phyloP scores from a whole-genome alignment of 192 early-diverging fungal genomes.

The Phlyctochytrium planicorne region DNA sequence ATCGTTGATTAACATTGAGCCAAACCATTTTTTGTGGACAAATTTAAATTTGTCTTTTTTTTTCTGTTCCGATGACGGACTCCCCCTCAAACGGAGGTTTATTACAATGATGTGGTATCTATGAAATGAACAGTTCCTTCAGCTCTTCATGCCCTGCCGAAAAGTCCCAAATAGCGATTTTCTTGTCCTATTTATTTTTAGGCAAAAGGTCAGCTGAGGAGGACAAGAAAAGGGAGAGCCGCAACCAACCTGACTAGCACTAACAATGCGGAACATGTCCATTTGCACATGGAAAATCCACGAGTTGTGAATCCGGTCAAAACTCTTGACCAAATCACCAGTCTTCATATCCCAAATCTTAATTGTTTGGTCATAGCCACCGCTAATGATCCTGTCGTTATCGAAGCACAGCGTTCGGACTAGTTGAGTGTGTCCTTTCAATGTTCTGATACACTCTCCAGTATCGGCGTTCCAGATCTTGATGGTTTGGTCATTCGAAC shows the following conservation, averaged over 20 bases:
- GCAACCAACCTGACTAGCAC: slow-evolving; percentile 63
- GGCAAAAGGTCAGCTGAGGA: neutral
- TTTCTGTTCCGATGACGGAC: too few species aligned
- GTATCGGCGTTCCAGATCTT: slow-evolving; percentile 44
- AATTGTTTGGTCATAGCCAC: slow-evolving; percentile 91
- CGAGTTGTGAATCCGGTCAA: slow-evolving; percentile 61
- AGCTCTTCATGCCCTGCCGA: slow-evolving; percentile 17
- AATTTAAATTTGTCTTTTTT: too few species aligned
- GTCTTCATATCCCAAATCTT: slow-evolving; percentile 90
- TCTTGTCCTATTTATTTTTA: slow-evolving; percentile 34
- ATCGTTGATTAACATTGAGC: too few species aligned
- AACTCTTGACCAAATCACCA: slow-evolving; percentile 75
- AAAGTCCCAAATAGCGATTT: slow-evolving; percentile 60
- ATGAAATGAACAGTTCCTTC: too few species aligned
- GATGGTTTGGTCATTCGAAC: slow-evolving; percentile 50
- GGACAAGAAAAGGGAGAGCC: too few species aligned
- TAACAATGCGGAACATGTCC: slow-evolving; percentile 75
- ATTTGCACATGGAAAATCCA: slow-evolving; percentile 98
- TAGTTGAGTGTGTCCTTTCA: slow-evolving; percentile 79
- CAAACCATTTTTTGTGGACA: too few species aligned
- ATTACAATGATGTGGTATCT: too few species aligned
- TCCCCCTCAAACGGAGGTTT: too few species aligned
- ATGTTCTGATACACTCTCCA: slow-evolving; percentile 35
- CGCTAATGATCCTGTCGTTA: slow-evolving; percentile 77
- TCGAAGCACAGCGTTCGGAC: slow-evolving; percentile 90